Base-by-base conservation (phyloP, 495 filamentous ascomycete genomes). In the Penicillium subrubescens region DNA sequence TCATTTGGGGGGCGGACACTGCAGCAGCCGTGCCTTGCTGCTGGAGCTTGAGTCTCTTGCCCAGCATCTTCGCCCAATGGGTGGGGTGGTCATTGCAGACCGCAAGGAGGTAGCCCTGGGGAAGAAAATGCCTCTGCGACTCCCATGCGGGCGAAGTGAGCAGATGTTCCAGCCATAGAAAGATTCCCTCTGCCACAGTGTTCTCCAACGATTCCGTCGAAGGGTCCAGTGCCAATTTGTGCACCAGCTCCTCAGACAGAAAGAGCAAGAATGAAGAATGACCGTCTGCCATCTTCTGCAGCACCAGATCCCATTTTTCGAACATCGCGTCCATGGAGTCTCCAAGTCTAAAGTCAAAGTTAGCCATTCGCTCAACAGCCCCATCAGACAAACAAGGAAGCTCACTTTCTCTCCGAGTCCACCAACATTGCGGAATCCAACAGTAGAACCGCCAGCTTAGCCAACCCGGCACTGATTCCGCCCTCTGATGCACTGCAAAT, bases 121-220 rank as follows among this genome's bases (percentile, higher is more conserved):
- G 77, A n/a, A 74, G 68, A 8, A 71, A 58, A 25, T 63, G 67
- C 25, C 68, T 65, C 27, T 64, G 57, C 17, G 66, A 67, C 37
- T 66, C 68, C 79, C 79, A 82, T 6, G 64, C 52, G 12, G 72
- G 21, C n/a, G 78, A 78, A 15, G 65, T 67, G 25, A 79, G 61
- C 7, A 82, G 70, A 64, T 82, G 78, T 44, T 71, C 74, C 58
- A 82, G 66, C 80, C 80, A 82, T 34, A 76, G 61, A 54, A 71
- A 82, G 8, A 75, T 50, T 3, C 70, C 75, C 62, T 81, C 75
- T 17, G 68, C 62, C 33, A 48, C 43, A 5, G 75, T 53, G 64
- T 76, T 67, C 11, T 43, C 57, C 14, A 70, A 66, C 12, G 63
- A 51, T 33, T 73, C 59, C 15, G 56, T 31, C 11, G 60, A 48